phyloP scores from a whole-genome alignment of 176 grass and related monocot genomes.

The Carex littledalei region DNA sequence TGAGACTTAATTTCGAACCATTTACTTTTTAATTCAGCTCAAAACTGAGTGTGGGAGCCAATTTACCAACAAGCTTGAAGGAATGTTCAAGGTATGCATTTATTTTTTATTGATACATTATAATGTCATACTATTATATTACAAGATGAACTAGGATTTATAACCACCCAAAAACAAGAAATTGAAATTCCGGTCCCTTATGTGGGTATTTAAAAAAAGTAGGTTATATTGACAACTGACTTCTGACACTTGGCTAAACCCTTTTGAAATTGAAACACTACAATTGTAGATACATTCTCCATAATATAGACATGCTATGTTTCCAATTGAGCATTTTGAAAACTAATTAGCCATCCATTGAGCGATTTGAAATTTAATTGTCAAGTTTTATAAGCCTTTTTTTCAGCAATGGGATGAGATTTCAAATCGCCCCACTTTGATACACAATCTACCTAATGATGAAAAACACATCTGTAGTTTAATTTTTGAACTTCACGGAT shows the following conservation, averaged over 20 bases:
- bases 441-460: neutral
- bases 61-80: constrained; percentile 98
- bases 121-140: neutral
- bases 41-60: constrained; percentile 99
- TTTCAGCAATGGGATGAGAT: neutral
- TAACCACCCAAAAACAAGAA: neutral
- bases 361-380: neutral
- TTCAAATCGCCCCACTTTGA: neutral
- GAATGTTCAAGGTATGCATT: constrained; percentile 93
- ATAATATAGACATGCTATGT: neutral
- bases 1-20: constrained; percentile 21
- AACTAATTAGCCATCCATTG: neutral
- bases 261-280: neutral
- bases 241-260: neutral
- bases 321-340: neutral
- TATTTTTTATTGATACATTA: neutral
- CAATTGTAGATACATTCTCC: neutral
- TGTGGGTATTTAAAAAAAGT: neutral
- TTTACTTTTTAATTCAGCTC: constrained; percentile 50
- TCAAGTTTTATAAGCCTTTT: neutral
- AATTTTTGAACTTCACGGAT: neutral
- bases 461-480: neutral
- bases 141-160: neutral
- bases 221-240: neutral
- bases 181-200: neutral